Evolutionary conservation across 1,139 yeast species (phyloP), one percentile per base, ranked within the genome.

Genomic region (Arxiozyma heterogenica): DNA sequence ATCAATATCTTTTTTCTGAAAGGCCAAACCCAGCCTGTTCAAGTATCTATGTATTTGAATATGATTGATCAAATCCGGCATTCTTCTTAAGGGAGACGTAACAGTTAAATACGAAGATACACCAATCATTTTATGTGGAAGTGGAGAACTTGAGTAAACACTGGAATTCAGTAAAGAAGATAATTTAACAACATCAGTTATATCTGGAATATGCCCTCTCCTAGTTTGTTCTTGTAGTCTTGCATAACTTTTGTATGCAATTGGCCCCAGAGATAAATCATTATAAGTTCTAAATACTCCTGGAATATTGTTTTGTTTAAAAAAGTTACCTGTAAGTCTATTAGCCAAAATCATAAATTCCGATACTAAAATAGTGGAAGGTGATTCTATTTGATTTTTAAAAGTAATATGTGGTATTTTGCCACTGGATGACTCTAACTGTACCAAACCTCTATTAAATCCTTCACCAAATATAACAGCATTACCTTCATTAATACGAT

Each of bases 81-180:
- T 86, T 59, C 98, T 74, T 69, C 98, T 75, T 58, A 93, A 75
- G 1, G 98, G 98, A 0, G 97, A 90, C 0, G 98, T 90, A 2
- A 87, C 83, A 44, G 89, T 87, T 8, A 86, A 76, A 64, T 93
- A 90, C 17, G 73, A 69, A 0, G 71, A 67, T 12, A 85, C 71
- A 1, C 95, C 96, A 49, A 90, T 71, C 55, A 86, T 80, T 38
- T 75, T 74, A 68, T 91, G 97, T 0, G 68, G 67, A 1, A 64
- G 64, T 1, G 83, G 75, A 1, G 52, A 51, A 2, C 75, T 64
- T 0, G 80, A 65, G 51, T 77, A 70, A 34, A 68, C 67, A 23
- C 82, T 76, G 41, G 74, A 72, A 17, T 73, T 64, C 65, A 78
- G 54, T 56, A 71, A 61, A 59, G 74, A 63, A 60, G 75, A 53